Base-by-base conservation (phyloP, 2,329 filamentous ascomycete genomes). In the Talaromyces sp. region DNA sequence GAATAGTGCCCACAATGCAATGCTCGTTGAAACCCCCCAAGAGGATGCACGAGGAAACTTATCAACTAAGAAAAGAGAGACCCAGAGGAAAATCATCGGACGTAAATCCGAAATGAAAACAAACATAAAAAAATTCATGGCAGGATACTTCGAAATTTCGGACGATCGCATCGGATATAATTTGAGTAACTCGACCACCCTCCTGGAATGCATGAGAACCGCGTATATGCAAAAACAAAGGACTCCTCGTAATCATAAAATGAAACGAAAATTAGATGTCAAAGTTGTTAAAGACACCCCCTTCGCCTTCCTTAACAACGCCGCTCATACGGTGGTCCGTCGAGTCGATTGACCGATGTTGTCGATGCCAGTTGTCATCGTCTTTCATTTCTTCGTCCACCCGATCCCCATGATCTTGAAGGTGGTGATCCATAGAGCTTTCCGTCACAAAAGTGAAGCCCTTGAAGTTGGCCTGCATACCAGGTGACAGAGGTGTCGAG, bases 401-500 rank as follows among this genome's bases (percentile, higher is more conserved):
- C 8, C 69, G 70, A 32, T 78, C 75, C 19, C 68, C 63, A 31
- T 72, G 70, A 58, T 72, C 66, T 60, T 71, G 73, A 54, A 77
- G 65, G 53, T 77, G 73, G 50, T 76, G 91, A 57, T 97, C 92
- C 59, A 99, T 87, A 1, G 91, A 90, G 70, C 91, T 97, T 77
- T 97, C 93, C 68, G 97, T 94, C n/a, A 97, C 94, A 74, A 96
- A 99, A 0, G 94, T 99, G 76, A 99, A 99, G 35, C 94, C 94
- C 70, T 94, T 91, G 80, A 99, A 99, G 72, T 97, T 97, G 64
- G 93, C 94, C 77, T 99, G 94, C 77, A 97, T 92, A 2, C 91
- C 95, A 0, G 94, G 94, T 14, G 92, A 96, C 26, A 99, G 81
- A 0, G 94, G 94, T 0, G 94, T 99, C 14, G 91, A 96, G 8